phyloP scores from a whole-genome alignment of 306 rosid species.

The Acacia acuminata region DNA sequence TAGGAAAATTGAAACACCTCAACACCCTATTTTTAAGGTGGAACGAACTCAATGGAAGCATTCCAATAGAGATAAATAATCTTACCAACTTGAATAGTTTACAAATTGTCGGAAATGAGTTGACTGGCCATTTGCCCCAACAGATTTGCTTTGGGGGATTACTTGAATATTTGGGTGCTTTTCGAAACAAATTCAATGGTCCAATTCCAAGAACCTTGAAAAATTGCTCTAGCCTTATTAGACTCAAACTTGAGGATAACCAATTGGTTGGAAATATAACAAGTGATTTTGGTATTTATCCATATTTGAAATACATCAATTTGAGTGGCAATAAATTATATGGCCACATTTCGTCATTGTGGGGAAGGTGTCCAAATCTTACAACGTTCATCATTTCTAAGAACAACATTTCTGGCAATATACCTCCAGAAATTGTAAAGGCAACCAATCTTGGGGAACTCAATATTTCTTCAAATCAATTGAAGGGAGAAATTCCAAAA shows the following conservation, averaged over 20 bases:
- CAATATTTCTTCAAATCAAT: background rate
- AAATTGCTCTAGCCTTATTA: background rate
- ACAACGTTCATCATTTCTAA: background rate
- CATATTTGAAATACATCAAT: constrained; percentile 15
- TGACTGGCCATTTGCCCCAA: background rate
- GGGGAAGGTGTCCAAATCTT: constrained; percentile 15
- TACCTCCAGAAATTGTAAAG: background rate
- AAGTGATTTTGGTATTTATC: constrained; percentile 43
- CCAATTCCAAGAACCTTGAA: constrained; percentile 11
- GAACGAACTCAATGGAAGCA: background rate
- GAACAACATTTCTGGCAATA: background rate
- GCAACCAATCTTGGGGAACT: background rate
- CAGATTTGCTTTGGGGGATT: background rate
- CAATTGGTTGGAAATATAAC: constrained; percentile 40
- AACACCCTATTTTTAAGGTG: rapidly evolving
- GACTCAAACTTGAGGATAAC: constrained; percentile 40
- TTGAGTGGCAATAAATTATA: constrained; percentile 31
- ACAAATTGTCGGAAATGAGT: background rate
- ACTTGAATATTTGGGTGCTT: rapidly evolving
- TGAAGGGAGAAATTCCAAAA: background rate
- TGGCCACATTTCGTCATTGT: constrained; percentile 33
- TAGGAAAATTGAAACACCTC: background rate
- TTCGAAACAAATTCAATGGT: background rate
- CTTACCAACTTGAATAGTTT: background rate
- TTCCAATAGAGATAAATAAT: background rate